Evolutionary conservation across 1,139 yeast species (phyloP).

Genomic region (Williopsis jadinii): DNA sequence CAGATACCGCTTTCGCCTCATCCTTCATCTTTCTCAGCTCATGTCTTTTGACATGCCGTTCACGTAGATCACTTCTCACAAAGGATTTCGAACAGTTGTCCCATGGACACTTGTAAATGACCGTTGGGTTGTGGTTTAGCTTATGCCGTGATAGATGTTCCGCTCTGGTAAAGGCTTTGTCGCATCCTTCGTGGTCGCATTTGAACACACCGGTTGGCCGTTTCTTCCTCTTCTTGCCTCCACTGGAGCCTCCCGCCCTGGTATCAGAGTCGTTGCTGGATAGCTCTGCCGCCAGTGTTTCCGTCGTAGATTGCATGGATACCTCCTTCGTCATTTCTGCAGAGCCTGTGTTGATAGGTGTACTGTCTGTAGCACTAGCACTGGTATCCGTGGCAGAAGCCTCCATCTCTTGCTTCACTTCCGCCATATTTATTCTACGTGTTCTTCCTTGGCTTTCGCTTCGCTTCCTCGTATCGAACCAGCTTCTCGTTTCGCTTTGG

Average conservation of each 20-base stretch:
- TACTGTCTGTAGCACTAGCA: too few species aligned
- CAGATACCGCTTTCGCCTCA: slow-evolving; percentile 18
- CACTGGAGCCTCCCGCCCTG: not conserved
- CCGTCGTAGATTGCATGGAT: too few species aligned
- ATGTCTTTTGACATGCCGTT: slow-evolving; percentile 48
- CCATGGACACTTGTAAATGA: slow-evolving; percentile 43
- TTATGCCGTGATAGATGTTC: slow-evolving; percentile 33
- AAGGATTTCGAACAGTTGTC: slow-evolving; percentile 47
- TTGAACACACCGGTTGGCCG: slow-evolving; percentile 21
- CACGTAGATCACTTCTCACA: slow-evolving; percentile 48
- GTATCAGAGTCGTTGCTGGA: slow-evolving; percentile 1
- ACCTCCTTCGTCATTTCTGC: too few species aligned
- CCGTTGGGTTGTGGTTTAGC: slow-evolving; percentile 33
- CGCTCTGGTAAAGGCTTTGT: slow-evolving; percentile 29
- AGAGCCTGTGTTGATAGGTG: too few species aligned
- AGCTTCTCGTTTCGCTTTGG: too few species aligned
- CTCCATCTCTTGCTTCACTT: too few species aligned
- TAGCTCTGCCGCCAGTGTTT: not conserved
- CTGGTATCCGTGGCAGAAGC: too few species aligned
- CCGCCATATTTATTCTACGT: too few species aligned
- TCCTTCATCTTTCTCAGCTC: slow-evolving; percentile 24
- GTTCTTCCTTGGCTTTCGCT: too few species aligned
- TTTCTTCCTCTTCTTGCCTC: slow-evolving; percentile 13
- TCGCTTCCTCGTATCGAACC: too few species aligned
- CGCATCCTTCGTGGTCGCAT: slow-evolving; percentile 37